phyloP scores from a whole-genome alignment of 169 alveolate species.

The Babesia ovata region DNA sequence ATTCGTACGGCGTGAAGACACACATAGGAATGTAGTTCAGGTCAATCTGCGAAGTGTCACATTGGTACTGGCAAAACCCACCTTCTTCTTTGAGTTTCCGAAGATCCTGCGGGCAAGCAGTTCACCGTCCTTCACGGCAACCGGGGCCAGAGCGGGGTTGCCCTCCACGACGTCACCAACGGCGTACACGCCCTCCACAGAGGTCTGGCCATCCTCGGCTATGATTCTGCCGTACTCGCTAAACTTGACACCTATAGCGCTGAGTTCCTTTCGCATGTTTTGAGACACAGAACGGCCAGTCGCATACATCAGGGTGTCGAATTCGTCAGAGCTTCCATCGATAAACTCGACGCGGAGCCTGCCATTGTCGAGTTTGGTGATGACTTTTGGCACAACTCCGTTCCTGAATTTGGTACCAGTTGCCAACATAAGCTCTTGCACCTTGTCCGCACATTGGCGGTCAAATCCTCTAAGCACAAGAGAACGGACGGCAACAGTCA shows the following conservation, averaged over 20 bases:
- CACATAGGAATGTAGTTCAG: slow-evolving; percentile 93
- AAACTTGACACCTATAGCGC: slow-evolving; percentile 57
- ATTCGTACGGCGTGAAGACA: slow-evolving; percentile 97
- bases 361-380: slow-evolving; percentile 82
- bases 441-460: slow-evolving; percentile 89
- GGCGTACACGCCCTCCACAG: slow-evolving; percentile 87
- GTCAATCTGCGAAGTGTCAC: slow-evolving; percentile 77
- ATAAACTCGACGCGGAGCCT: slow-evolving; percentile 75
- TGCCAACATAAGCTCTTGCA: slow-evolving; percentile 86
- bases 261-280: slow-evolving; percentile 75
- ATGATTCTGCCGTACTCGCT: slow-evolving; percentile 84
- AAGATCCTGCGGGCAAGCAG: slow-evolving; percentile 93
- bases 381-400: slow-evolving; percentile 85
- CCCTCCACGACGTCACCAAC: slow-evolving; percentile 95
- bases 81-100: slow-evolving; percentile 76
- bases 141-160: slow-evolving; percentile 96
- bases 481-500: slow-evolving; percentile 89
- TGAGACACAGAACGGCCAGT: slow-evolving; percentile 93
- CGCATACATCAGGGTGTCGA: slow-evolving; percentile 95
- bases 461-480: slow-evolving; percentile 96
- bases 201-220: slow-evolving; percentile 88
- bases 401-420: slow-evolving; percentile 87
- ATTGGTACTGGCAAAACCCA: slow-evolving; percentile 17
- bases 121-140: slow-evolving; percentile 96
- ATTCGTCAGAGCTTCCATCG: slow-evolving; percentile 80